Evolutionary conservation across 2,329 filamentous ascomycete species (phyloP), one percentile per base, ranked within the genome.

Genomic region (Fusarium continuum): DNA sequence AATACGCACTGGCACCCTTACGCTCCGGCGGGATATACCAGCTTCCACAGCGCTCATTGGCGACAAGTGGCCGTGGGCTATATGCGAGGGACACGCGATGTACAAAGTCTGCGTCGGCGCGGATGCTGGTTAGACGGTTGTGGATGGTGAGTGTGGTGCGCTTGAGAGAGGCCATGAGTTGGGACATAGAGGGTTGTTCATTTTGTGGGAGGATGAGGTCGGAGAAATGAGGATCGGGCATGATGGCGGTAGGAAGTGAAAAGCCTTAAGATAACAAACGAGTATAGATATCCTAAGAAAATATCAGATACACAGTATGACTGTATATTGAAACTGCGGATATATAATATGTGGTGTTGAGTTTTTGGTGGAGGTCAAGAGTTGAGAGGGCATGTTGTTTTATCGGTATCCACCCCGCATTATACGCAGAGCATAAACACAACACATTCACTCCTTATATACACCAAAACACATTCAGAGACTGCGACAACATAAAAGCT

Each of bases 41-140:
- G 76, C 91, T 94, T 1, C 95, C 95, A 75, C 95, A 98, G 57
- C 95, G 86, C 80, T 98, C 93, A 73, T 99, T 99, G 25, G 94
- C 93, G 13, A 98, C 82, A 2, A 98, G 80, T 0, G 93, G 92
- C 2, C 94, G 80, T 4, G 55, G 55, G 4, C 32, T 68, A 54
- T 82, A 86, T 0, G 82, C 80, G 2, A 75, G 73, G 2, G 85
- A 83, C 0, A 92, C 88, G 8, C 79, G 73, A 20, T 79, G 75
- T 19, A 95, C 91, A 74, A 97, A 98, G 2, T 75, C 75, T 8
- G 92, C 89, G 75, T 98, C 95, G 23, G 83, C 78, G 57, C 83
- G 80, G 74, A 98, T 94, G 23, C 92, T 97, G 25, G 80, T 79
- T 11, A 99, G 86, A 14, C 94, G 90, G 78, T 97, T 97, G 65